A percentile compares a stretch with the other conserved stretches of the same genome.
Conservation (phyloP, 257 asterid species). For the Capsicum rhomboideum region DNA sequence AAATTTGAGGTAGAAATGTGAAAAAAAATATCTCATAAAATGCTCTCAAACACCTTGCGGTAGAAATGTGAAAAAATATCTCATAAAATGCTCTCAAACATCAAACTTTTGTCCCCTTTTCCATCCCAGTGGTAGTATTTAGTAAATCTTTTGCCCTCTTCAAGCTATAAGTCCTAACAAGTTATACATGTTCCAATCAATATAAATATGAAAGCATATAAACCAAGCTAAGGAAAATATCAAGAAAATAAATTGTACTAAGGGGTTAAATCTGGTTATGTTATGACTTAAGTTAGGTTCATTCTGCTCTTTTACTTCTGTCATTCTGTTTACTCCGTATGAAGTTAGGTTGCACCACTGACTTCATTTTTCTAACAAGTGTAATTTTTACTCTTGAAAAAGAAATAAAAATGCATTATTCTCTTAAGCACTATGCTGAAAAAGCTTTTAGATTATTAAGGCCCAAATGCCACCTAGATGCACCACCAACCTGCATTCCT, state of each 20-base stretch:
- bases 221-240: not conserved
- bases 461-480: constrained; percentile 6
- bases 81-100: too few relatives aligned
- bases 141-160: too few relatives aligned
- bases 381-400: not conserved
- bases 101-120: too few relatives aligned
- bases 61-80: too few relatives aligned
- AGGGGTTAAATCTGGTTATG: not conserved
- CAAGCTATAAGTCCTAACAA: not conserved
- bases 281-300: not conserved
- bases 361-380: not conserved
- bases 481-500: constrained; percentile 93
- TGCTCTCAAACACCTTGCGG: too few relatives aligned
- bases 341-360: not conserved
- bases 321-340: not conserved
- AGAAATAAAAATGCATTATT: not conserved
- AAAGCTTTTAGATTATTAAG: not conserved
- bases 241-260: not conserved
- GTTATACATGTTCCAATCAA: not conserved
- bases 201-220: not conserved
- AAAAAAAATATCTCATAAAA: too few relatives aligned
- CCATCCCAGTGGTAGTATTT: too few relatives aligned
- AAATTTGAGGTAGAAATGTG: too few relatives aligned
- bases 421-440: not conserved
- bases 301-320: not conserved